A percentile compares a stretch with the other conserved stretches of the same genome.
Evolutionary conservation across 1,139 yeast species (phyloP).

Genomic region (Protomyces lactucae-debilis): DNA sequence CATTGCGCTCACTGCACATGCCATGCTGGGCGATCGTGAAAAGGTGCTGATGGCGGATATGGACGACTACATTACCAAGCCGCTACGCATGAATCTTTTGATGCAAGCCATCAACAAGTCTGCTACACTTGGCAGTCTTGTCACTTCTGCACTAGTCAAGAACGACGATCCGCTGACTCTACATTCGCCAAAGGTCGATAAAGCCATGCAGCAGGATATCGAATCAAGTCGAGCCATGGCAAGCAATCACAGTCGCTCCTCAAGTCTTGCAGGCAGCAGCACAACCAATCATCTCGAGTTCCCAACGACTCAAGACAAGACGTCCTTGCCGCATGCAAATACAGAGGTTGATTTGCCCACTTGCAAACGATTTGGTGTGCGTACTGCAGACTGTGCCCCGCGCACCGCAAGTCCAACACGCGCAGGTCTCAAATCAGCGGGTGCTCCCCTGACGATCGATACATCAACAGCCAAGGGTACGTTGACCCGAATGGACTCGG

Average conservation of each 20-base stretch:
- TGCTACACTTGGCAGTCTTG: constrained; percentile 8
- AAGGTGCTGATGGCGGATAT: constrained; percentile 50
- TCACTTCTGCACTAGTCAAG: not conserved
- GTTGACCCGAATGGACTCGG: not conserved
- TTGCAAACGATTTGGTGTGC: not conserved
- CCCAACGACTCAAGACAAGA: not conserved
- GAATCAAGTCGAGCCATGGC: not conserved
- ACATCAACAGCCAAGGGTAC: not conserved
- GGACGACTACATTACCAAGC: constrained; percentile 55
- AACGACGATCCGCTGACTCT: not conserved
- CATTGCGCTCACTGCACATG: constrained; percentile 55
- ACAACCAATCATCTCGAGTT: not conserved
- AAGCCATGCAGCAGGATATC: not conserved
- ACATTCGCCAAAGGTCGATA: not conserved
- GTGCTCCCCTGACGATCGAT: not conserved
- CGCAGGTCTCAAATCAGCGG: not conserved
- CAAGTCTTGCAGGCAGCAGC: not conserved
- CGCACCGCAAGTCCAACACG: not conserved
- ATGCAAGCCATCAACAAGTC: constrained; percentile 9
- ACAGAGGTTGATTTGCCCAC: not conserved
- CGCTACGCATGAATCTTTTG: constrained; percentile 34
- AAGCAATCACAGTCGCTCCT: not conserved
- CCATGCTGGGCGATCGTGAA: constrained; percentile 53
- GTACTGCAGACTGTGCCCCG: not conserved
- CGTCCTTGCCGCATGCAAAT: not conserved